Conservation (phyloP, 1,284 basidiomycete genomes). For the Tilletia walkeri region DNA sequence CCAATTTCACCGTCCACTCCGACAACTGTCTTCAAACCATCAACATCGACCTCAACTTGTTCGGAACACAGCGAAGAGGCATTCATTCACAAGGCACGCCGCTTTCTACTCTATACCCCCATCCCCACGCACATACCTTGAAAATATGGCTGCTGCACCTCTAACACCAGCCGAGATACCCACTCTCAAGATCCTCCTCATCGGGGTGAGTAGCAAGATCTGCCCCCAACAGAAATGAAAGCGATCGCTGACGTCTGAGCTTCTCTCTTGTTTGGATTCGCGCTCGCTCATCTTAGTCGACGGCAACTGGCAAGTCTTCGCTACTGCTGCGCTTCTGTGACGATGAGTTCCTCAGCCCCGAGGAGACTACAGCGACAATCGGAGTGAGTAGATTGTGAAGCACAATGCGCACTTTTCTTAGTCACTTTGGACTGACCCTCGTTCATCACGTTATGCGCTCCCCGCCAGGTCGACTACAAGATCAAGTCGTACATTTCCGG, state of each 20-base stretch:
- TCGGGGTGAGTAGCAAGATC: slow-evolving; percentile 56
- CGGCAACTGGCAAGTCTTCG: slow-evolving; percentile 82
- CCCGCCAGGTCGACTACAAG: slow-evolving; percentile 23
- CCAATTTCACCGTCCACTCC: too few relatives aligned
- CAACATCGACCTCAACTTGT: too few relatives aligned
- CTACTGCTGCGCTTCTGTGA: slow-evolving; percentile 90
- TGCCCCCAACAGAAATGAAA: background rate
- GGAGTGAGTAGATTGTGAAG: slow-evolving; percentile 56
- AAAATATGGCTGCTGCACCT: slow-evolving; percentile 21
- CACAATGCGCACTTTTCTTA: background rate
- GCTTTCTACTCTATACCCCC: too few relatives aligned
- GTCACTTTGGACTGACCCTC: background rate
- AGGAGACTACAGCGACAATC: slow-evolving; percentile 92
- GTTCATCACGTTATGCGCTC: background rate
- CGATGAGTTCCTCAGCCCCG: slow-evolving; percentile 90
- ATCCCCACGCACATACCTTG: background rate
- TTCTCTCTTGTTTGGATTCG: background rate
- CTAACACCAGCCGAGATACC: slow-evolving; percentile 41
- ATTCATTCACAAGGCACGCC: too few relatives aligned
- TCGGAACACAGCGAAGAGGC: too few relatives aligned
- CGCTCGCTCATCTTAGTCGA: slow-evolving; percentile 61
- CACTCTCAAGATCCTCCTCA: slow-evolving; percentile 61
- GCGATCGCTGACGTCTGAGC: background rate
- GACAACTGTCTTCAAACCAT: too few relatives aligned
- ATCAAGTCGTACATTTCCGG: slow-evolving; percentile 55